These are phyloP conservation scores for Alternaria ethzedia DNA, from an alignment of 2,329 filamentous ascomycete genomes.

Conservation along the genomic window DNA sequence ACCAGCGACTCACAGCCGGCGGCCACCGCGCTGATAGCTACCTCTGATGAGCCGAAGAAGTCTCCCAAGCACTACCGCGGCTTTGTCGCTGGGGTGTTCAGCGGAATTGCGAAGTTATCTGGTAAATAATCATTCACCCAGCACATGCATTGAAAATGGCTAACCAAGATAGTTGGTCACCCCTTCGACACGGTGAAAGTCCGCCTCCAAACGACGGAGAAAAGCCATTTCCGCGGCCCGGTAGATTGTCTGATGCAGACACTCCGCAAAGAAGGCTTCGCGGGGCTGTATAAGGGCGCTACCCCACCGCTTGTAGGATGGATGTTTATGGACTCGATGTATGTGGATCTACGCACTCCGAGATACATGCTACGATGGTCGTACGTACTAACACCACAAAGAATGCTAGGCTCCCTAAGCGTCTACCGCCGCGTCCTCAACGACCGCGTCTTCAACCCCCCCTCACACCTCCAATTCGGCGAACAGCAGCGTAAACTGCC, in stretches of 20 bases:
- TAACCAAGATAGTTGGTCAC: constrained; percentile 60
- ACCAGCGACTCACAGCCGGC: constrained; percentile 30
- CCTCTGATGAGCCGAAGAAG: constrained; percentile 35
- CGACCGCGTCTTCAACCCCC: constrained; percentile 75
- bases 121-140: constrained; percentile 70
- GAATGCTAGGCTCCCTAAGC: constrained; percentile 89
- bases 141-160: constrained; percentile 1
- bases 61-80: constrained; percentile 77
- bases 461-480: constrained; percentile 53
- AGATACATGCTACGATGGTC: no score
- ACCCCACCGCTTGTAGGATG: constrained; percentile 91
- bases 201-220: constrained; percentile 83
- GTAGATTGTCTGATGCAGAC: constrained; percentile 86
- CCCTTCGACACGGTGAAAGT: constrained; percentile 98
- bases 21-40: constrained; percentile 33
- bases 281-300: constrained; percentile 91
- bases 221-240: constrained; percentile 81
- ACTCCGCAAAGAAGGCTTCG: constrained; percentile 80
- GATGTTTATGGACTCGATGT: constrained; percentile 96
- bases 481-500: constrained; percentile 65
- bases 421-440: constrained; percentile 86
- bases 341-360: no score
- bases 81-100: constrained; percentile 97
- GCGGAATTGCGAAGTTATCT: constrained; percentile 86
- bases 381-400: constrained; percentile 27